Base-by-base conservation (phyloP, 441 rosid species). In the Croton laevigatus region DNA sequence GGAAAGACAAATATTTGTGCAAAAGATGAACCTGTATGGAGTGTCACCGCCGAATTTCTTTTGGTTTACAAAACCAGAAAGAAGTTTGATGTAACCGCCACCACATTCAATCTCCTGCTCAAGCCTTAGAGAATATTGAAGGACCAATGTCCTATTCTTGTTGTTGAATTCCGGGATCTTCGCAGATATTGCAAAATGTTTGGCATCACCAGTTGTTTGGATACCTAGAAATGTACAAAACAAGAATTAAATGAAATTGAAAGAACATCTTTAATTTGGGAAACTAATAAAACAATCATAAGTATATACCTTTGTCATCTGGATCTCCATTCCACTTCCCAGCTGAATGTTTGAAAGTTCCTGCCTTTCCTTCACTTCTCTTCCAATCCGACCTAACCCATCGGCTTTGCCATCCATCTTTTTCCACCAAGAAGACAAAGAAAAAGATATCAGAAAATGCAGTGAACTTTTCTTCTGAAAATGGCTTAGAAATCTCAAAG, bases 351-450 rank as follows among this genome's bases (percentile, higher is more conserved):
- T 94, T 94, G 63, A 94, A 94, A 22, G 90, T 79, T 4, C 97
- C 98, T 0, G 97, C 97, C 79, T 90, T 90, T 53, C 97, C 98
- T 80, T 94, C 96, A 34, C 83, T 88, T 74, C 90, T 79, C 54
- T 94, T 94, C 97, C 98, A 94, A 75, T 94, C 98, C 0, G 99
- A 94, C 62, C 79, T 79, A 34, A 94, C 97, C 98, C 99, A 94
- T 12, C 93, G 82, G 80, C 88, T 81, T 68, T 88, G 87, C 99
- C 99, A 94, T 52, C 96, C 97, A 80, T 86, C 99, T 94, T 64
- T 58, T 22, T 48, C 22, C 62, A 83, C 60, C 62, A 70, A 23
- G 8, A 59, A 48, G 34, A 48, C n/a, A 76, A 48, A 27, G 32
- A 27, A 27, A 27, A 53, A 16, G 0, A 59, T n/a, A 55, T 34